Conservation (phyloP, 345 rosid genomes). For the Camelina hispida region DNA sequence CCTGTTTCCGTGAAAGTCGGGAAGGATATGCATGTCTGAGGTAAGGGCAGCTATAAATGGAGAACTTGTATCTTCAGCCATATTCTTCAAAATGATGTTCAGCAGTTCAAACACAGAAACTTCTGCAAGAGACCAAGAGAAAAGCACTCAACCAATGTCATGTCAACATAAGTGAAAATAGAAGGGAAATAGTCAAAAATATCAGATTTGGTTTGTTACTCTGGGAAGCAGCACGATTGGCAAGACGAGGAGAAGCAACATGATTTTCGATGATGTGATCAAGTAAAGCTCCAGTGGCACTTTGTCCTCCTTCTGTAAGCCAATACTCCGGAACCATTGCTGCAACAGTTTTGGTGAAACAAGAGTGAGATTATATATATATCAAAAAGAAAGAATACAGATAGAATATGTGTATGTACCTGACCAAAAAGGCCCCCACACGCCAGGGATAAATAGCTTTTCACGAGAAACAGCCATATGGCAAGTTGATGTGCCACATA, state of each 20-base stretch:
- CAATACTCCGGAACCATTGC: conserved; percentile 94
- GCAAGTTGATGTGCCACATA: conserved; percentile 96
- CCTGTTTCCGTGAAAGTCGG: conserved; percentile 97
- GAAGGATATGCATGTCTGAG: conserved; percentile 77
- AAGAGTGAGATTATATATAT: conserved; percentile 13
- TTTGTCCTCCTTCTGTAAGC: conserved; percentile 99
- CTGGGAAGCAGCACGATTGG: conserved; percentile 89
- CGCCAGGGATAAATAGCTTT: conserved; percentile 93
- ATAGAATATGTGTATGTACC: conserved; percentile 52
- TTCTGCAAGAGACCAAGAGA: conserved; percentile 52
- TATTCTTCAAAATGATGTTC: conserved; percentile 64
- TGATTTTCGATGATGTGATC: conserved; percentile 88
- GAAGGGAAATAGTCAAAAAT: background rate
- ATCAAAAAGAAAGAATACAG: conserved; percentile 6
- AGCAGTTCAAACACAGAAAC: conserved; percentile 76
- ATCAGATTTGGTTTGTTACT: conserved; percentile 46
- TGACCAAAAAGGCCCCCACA: conserved; percentile 99
- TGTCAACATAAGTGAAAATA: background rate
- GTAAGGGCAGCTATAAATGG: conserved; percentile 91
- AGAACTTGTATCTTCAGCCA: conserved; percentile 55
- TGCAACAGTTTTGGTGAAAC: conserved; percentile 32
- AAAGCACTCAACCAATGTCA: background rate
- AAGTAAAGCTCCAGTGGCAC: conserved; percentile 96
- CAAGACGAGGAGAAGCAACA: conserved; percentile 86
- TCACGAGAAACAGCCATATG: conserved; percentile 90